Base-by-base conservation (phyloP, 2,329 filamentous ascomycete genomes). In the Fusarium bulbicola region DNA sequence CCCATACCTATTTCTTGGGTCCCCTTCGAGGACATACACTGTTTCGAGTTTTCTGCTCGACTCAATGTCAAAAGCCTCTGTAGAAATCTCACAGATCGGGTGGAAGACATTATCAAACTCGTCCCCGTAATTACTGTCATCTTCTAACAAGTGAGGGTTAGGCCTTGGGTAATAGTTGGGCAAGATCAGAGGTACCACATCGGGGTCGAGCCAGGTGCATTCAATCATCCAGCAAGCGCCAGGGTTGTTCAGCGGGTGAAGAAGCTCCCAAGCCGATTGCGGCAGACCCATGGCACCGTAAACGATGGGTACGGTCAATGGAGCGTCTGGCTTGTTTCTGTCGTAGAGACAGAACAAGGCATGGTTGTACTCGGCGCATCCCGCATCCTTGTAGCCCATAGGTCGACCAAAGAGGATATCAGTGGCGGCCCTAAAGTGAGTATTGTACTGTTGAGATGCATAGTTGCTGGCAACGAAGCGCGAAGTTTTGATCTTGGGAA, bases 401-500 rank as follows among this genome's bases (percentile, higher is more conserved):
- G 56, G 56, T 14, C 32, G 32, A 4, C 78, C 78, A 6, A 77
- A 53, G 9, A 82, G 43, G 10, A 81, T 74, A 7, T 81, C 76
- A 11, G 79, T 66, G 1, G 76, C 74, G 1, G 74, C 72, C 34
- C 57, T 68, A 24, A 82, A 54, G 32, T 76, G 75, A 1, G 57
- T 58, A 43, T 75, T 75, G 62, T 74, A 81, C 49, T 79, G 76
- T 47, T 80, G 75, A 18, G 74, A 70, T 5, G 68, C 77, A 66
- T 76, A 81, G 7, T 50, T 49, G 7, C 54, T 20, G 24, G 72
- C 58, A 14, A 34, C 30, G 26, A 76, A 77, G 7, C 11, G 36
- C 3, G 21, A 5, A 2, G 13, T 39, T 14, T 53, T 68, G 30
- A 40, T 47, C 26, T 68, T 65, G 34, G 77, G 77, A 34, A 78